Conservation (phyloP, 75 land plant species). For the Adiantum capillusveneris region DNA sequence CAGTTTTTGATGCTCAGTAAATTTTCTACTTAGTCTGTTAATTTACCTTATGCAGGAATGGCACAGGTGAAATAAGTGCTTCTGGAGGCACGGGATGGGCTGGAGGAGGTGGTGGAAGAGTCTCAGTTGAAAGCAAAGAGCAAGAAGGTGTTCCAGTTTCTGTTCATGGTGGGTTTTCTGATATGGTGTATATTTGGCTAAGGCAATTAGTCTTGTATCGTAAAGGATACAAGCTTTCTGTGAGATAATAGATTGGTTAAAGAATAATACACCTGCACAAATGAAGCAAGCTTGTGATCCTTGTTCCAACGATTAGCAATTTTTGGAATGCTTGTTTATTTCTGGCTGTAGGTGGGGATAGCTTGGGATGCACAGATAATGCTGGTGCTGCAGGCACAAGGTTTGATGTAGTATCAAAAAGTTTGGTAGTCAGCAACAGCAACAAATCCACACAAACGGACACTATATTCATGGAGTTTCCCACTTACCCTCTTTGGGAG, state of each 20-base stretch:
- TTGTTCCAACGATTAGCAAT: no score
- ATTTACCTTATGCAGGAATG: conserved; percentile 55
- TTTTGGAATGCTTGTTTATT: neutral
- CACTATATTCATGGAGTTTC: conserved; percentile 81
- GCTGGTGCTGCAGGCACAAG: conserved; percentile 91
- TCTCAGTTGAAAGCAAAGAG: conserved; percentile 65
- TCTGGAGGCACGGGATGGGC: conserved; percentile 84
- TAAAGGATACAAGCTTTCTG: no score
- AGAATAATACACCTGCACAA: no score
- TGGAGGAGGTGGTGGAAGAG: conserved; percentile 96
- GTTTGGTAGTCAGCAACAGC: conserved; percentile 63
- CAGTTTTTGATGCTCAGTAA: no score
- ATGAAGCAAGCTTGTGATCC: no score
- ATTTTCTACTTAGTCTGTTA: neutral
- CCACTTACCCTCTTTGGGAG: conserved; percentile 82
- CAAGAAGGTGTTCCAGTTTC: conserved; percentile 66
- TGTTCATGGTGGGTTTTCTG: conserved; percentile 76
- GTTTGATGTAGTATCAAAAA: conserved; percentile 72
- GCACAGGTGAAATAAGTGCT: conserved; percentile 80
- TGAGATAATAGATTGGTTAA: neutral
- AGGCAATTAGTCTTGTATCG: no score
- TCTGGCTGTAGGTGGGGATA: conserved; percentile 64
- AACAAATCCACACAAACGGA: conserved; percentile 80
- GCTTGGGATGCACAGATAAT: conserved; percentile 78
- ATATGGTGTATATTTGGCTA: no score